Evolutionary conservation across 169 alveolate species (phyloP).

Genomic region (Plasmodium malariae): DNA sequence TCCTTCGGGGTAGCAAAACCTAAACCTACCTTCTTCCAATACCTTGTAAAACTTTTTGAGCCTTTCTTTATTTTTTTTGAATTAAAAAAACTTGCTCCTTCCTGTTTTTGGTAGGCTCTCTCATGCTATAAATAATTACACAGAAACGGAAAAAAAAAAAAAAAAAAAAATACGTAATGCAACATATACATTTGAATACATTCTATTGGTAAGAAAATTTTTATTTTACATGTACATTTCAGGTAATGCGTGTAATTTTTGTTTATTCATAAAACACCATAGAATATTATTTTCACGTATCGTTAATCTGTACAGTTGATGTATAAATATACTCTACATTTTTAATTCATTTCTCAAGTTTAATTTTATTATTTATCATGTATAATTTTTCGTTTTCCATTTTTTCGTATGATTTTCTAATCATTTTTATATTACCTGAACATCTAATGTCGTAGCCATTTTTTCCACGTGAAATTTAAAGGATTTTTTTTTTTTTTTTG

Average conservation of each 20-base stretch:
- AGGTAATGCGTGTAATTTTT: neutral
- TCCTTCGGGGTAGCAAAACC: constrained; percentile 98
- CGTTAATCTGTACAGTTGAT: no score
- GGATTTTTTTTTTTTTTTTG: no score
- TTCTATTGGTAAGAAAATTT: neutral
- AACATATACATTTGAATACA: no score
- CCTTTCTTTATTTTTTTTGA: constrained; percentile 89
- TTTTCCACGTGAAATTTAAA: neutral
- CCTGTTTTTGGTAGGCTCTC: constrained; percentile 93
- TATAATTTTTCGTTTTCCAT: neutral
- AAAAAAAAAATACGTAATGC: constrained; percentile 7
- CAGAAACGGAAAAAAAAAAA: neutral
- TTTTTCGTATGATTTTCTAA: neutral
- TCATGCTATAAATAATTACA: constrained; percentile 76
- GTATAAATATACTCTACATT: no score
- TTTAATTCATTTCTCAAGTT: neutral
- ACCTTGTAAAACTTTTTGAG: constrained; percentile 90
- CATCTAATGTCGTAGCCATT: constrained; percentile 70
- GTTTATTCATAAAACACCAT: no score
- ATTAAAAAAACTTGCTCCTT: constrained; percentile 89
- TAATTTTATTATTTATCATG: constrained; percentile 2
- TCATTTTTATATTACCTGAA: no score
- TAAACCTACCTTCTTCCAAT: constrained; percentile 97
- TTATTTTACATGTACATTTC: neutral
- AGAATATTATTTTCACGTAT: no score